phyloP scores from a whole-genome alignment of 2,329 filamentous ascomycete genomes.

The Colletotrichum coccodes region DNA sequence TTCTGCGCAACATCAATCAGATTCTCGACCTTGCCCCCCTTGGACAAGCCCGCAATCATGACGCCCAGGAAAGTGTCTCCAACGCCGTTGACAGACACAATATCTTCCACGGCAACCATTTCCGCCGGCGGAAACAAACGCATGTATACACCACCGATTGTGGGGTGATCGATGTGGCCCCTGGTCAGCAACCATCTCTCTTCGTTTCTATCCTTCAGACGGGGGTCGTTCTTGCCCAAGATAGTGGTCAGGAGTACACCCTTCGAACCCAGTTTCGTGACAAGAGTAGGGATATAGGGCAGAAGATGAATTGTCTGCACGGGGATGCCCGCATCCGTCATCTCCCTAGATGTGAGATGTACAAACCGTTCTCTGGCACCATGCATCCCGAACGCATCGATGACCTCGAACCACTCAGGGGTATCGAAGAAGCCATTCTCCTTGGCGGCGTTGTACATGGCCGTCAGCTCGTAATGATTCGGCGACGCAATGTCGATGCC shows the following conservation, averaged over 20 bases:
- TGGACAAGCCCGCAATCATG: conserved; percentile 80
- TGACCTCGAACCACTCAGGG: conserved; percentile 79
- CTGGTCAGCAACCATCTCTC: conserved; percentile 79
- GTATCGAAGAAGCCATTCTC: conserved; percentile 75
- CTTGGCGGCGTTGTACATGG: conserved; percentile 80
- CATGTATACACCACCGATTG: conserved; percentile 86
- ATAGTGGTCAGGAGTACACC: conserved; percentile 83
- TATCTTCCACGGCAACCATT: conserved; percentile 66
- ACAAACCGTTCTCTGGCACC: conserved; percentile 78
- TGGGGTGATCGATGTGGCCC: conserved; percentile 59
- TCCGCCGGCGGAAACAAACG: conserved; percentile 74
- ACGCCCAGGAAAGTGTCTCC: conserved; percentile 94
- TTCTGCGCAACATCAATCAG: conserved; percentile 84
- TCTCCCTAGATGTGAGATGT: conserved; percentile 68
- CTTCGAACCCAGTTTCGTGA: conserved; percentile 82
- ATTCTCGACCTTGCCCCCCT: conserved; percentile 64
- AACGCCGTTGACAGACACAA: conserved; percentile 92
- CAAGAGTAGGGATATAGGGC: conserved; percentile 85
- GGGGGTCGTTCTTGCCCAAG: conserved; percentile 72
- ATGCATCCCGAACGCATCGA: conserved; percentile 80
- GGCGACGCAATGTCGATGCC: conserved; percentile 82
- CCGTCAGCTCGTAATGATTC: conserved; percentile 82
- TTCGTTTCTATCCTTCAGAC: conserved; percentile 70
- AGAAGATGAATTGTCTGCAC: conserved; percentile 86
- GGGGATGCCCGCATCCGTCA: conserved; percentile 85